Base-by-base conservation (phyloP, 2,329 filamentous ascomycete genomes). In the Phaeoacremonium minimum region DNA sequence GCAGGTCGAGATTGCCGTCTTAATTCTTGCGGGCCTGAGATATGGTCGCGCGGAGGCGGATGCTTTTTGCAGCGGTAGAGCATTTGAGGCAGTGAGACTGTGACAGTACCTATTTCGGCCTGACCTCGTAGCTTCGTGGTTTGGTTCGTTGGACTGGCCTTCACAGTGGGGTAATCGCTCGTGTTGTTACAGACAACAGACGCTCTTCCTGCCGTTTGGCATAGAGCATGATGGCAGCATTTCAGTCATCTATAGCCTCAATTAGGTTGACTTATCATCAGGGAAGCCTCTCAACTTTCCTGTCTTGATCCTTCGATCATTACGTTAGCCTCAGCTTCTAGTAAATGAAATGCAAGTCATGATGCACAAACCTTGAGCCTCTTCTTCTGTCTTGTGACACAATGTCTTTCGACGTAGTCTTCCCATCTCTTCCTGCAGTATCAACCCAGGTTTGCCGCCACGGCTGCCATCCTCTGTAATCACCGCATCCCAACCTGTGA, bases 401-500 rank as follows among this genome's bases (percentile, higher is more conserved):
- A n/a, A n/a, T n/a, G n/a, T n/a, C n/a, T n/a, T n/a, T n/a, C n/a
- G n/a, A n/a, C n/a, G n/a, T n/a, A n/a, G n/a, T n/a, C n/a, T n/a
- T n/a, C n/a, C 50, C 37, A 71, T 46, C 56, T 70, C 66, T 3
- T 73, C 63, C 29, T 57, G 53, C 33, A 78, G 50, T 26, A 71
- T 51, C 31, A 75, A 55, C 0, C 69, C 70, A 0, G 66, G 62
- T 32, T 49, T 47, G 1, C 73, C 72, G 3, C 72, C 72, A 29
- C 75, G 58, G 34, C 66, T 75, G 4, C 74, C 74, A 41, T 79
- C 75, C 42, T 73, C 64, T 1, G 72, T 77, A 18, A 64, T 55
- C 13, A 76, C 55, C 18, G 64, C 56, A 40, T 63, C 40, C 41
- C 57, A 55, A 36, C 55, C 46, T 41, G 52, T 46, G 30, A 58